Percentiles rank a stretch among this genome's conserved stretches.
Evolutionary conservation across 352 stramenopile genomes (phyloP).

Genomic region (Globisporangium splendens): DNA sequence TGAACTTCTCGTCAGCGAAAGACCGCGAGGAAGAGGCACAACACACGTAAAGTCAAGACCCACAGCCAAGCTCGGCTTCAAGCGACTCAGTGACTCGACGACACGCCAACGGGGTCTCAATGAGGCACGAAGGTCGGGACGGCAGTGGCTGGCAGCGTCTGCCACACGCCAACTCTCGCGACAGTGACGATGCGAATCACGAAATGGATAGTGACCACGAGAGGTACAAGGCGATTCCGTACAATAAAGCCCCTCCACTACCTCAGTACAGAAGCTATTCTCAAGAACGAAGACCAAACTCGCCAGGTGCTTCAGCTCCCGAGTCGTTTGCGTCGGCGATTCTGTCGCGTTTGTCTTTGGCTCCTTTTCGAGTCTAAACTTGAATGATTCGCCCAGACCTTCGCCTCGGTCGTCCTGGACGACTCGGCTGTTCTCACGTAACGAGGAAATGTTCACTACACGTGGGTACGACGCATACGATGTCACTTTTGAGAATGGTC

Average conservation of each 20-base stretch:
- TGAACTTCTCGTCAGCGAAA: slow-evolving; percentile 25
- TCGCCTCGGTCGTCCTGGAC: slow-evolving; percentile 5
- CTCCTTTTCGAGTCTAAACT: not conserved
- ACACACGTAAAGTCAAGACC: slow-evolving; percentile 3
- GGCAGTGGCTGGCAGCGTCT: slow-evolving; percentile 4
- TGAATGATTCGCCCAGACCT: not conserved
- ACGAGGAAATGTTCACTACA: slow-evolving; percentile 9
- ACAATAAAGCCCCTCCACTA: not conserved
- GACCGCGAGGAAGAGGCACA: slow-evolving; percentile 3
- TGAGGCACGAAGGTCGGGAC: not conserved
- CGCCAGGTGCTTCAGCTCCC: not conserved
- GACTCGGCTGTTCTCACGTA: slow-evolving; percentile 7
- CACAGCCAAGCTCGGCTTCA: not conserved
- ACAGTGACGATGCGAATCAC: not conserved
- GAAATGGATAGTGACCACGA: slow-evolving; percentile 4
- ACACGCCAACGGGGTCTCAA: slow-evolving; percentile 2
- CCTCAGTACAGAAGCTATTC: not conserved
- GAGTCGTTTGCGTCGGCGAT: slow-evolving; percentile 9
- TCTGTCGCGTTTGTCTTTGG: slow-evolving; percentile 3
- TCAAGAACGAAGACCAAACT: not conserved
- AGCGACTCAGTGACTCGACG: not conserved
- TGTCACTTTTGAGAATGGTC: slow-evolving; percentile 56
- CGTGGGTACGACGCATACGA: slow-evolving; percentile 71
- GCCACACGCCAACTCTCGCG: slow-evolving; percentile 2
- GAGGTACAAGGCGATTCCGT: slow-evolving; percentile 5